These are phyloP conservation scores for Blastocystis sp. DNA, from an alignment of 352 stramenopile species.

Conservation along the genomic window DNA sequence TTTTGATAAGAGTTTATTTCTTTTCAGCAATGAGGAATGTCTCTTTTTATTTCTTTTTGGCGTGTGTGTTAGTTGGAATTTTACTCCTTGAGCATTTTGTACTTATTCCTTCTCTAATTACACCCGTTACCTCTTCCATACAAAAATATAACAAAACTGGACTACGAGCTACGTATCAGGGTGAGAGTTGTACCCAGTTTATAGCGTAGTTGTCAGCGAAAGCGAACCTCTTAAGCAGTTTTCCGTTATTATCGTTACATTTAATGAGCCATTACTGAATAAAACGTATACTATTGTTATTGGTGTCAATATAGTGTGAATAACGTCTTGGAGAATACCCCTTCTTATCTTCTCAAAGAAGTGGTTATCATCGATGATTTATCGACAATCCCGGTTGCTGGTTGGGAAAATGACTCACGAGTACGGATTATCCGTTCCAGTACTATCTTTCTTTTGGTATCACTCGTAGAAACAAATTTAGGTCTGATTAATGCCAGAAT, in stretches of 20 bases:
- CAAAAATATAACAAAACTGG: neutral
- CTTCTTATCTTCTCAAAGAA: neutral
- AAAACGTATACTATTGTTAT: constrained; percentile 19
- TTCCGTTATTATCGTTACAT: constrained; percentile 48
- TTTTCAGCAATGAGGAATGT: neutral
- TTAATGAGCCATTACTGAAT: constrained; percentile 30
- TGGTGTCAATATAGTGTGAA: neutral
- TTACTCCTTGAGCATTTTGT: constrained; percentile 31
- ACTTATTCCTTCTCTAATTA: neutral
- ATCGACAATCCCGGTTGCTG: constrained; percentile 23
- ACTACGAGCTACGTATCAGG: neutral
- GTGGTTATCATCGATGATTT: constrained; percentile 55
- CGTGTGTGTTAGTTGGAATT: neutral
- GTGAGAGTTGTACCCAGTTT: neutral
- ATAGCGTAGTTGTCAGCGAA: neutral
- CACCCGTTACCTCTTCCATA: neutral
- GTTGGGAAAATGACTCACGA: constrained; percentile 47
- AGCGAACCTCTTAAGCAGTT: neutral
- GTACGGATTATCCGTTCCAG: constrained; percentile 10
- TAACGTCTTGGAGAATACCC: constrained; percentile 50
- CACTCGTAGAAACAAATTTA: constrained; percentile 47
- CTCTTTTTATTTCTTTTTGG: neutral
- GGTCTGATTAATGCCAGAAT: constrained; percentile 61
- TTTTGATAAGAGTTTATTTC: too few relatives aligned
- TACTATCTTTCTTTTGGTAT: neutral